A percentile compares a stretch with the other conserved stretches of the same genome.
Evolutionary conservation across 1,284 basidiomycete genomes (phyloP).

Genomic region (Marasmius oreades): DNA sequence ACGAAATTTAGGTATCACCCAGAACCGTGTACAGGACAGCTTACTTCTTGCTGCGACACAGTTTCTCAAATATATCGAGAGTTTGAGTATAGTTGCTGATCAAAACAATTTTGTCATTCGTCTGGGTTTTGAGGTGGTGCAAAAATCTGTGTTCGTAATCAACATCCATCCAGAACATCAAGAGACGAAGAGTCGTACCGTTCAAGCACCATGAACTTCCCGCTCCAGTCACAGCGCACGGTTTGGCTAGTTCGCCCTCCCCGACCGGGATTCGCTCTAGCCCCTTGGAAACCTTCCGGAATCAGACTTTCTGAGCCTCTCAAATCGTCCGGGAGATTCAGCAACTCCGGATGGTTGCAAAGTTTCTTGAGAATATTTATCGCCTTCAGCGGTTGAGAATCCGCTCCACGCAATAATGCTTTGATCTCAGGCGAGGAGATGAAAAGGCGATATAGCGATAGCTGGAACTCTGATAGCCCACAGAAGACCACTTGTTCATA

Average conservation of each 20-base stretch:
- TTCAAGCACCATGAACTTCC: conserved; percentile 94
- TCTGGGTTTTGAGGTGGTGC: conserved; percentile 76
- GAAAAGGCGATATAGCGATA: conserved; percentile 88
- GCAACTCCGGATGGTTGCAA: conserved; percentile 95
- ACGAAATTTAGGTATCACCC: background rate
- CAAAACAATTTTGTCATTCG: conserved; percentile 96
- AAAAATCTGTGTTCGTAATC: conserved; percentile 63
- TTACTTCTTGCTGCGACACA: conserved; percentile 82
- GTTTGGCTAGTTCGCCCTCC: conserved; percentile 44
- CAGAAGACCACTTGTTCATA: conserved; percentile 99
- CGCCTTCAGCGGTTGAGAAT: conserved; percentile 96
- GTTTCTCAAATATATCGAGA: conserved; percentile 88
- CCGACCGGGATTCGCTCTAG: conserved; percentile 36
- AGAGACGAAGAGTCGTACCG: conserved; percentile 52
- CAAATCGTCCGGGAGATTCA: conserved; percentile 86
- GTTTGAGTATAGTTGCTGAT: conserved; percentile 99
- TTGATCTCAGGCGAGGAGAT: conserved; percentile 95
- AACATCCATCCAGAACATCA: background rate
- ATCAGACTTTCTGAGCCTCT: conserved; percentile 82
- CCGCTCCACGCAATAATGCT: conserved; percentile 82
- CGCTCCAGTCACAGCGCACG: conserved; percentile 79
- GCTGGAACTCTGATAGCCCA: conserved; percentile 83
- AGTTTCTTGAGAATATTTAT: conserved; percentile 97
- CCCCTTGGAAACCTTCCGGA: conserved; percentile 77
- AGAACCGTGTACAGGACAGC: conserved; percentile 16